Base-by-base conservation (phyloP, 2,329 filamentous ascomycete species). In the Penicillium sp. region DNA sequence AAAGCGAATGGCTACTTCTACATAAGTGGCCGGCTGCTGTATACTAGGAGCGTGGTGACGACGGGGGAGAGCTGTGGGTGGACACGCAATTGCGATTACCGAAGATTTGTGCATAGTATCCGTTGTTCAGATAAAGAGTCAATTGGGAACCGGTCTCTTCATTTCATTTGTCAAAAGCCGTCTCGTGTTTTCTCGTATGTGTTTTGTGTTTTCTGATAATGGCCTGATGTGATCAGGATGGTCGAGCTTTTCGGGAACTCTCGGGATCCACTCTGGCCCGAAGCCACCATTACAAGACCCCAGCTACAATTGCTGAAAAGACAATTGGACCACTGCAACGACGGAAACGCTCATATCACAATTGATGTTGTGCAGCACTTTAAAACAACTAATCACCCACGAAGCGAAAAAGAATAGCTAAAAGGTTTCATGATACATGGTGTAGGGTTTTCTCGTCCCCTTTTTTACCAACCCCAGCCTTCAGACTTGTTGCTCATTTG, bases 81-180 rank as follows among this genome's bases (percentile, higher is more conserved):
- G 63, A 66, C 58, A 67, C 63, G 60, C 58, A n/a, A 58, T 64
- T 66, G 61, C 59, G 58, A 65, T 65, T 65, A 66, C 62, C 65
- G 68, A 68, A 68, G 65, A 65, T 69, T 65, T 75, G 71, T 75
- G 71, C 71, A 75, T 75, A 75, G 64, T 73, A 68, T 69, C 53
- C 65, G 55, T 51, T 62, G 64, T 71, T 70, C 68, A 65, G 65
- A 71, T 65, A 64, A 64, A 65, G 64, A 67, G 67, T 73, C 65
- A 71, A 70, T 68, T 69, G 68, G 65, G 67, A 68, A 71, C 66
- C 67, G 54, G 62, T 68, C 60, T 65, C 68, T 71, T 68, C 38
- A 42, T 65, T 69, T 66, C 62, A 60, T 55, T 58, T 61, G 28
- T 52, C 25, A 28, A 33, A 10, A 13, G 42, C 3, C 1, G 13